These are phyloP conservation scores for Dinochytrium kinnereticum DNA, from an alignment of 371 early-diverging fungal genomes.

Conservation along the genomic window DNA sequence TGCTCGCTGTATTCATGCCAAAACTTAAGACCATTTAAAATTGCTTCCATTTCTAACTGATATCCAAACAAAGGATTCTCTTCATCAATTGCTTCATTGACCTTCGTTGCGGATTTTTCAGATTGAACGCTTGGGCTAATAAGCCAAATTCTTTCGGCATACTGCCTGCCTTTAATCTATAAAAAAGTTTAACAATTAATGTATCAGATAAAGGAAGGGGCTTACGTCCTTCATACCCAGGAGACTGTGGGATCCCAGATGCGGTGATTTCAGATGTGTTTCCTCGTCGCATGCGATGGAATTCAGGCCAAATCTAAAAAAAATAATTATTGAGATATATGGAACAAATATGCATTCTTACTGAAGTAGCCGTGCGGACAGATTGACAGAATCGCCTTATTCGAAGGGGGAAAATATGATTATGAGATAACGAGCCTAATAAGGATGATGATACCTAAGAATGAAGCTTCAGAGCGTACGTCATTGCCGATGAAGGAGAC, in stretches of 20 bases:
- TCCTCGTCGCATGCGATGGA: not conserved
- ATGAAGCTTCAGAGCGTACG: not conserved
- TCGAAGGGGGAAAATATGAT: not conserved
- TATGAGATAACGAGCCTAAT: not conserved
- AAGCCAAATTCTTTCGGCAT: too few relatives aligned
- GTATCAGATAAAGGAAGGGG: too few relatives aligned
- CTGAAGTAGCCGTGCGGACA: not conserved
- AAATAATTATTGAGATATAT: not conserved
- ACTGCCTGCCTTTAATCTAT: too few relatives aligned
- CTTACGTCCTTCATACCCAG: not conserved
- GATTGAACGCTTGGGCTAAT: too few relatives aligned
- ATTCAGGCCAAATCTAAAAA: not conserved
- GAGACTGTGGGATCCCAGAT: not conserved
- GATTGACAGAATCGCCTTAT: slow-evolving; percentile 9
- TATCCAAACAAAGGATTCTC: not conserved
- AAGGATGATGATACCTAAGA: too few relatives aligned
- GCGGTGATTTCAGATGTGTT: not conserved
- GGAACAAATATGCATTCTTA: too few relatives aligned
- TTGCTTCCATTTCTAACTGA: not conserved
- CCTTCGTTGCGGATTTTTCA: too few relatives aligned
- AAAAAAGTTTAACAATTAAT: too few relatives aligned
- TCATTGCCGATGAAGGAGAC: slow-evolving; percentile 7
- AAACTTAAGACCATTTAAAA: not conserved
- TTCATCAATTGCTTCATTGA: too few relatives aligned
- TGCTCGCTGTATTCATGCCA: not conserved